Base-by-base conservation (phyloP, 1,284 basidiomycete species). In the Farysia itapuensis region DNA sequence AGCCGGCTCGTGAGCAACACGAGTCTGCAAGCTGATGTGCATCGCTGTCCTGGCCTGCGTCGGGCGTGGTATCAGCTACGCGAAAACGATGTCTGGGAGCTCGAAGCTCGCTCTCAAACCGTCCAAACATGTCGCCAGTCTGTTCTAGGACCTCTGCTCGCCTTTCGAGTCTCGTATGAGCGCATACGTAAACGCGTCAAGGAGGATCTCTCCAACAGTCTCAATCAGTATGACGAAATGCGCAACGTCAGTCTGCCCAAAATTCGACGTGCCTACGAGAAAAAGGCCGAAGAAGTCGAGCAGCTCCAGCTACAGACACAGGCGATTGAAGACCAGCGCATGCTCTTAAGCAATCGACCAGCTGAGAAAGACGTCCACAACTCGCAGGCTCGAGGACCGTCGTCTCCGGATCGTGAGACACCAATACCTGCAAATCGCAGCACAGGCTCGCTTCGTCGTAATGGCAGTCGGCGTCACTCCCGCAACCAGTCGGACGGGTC, bases 281-380 rank as follows among this genome's bases (percentile, higher is more conserved):
- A 64, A 37, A 60, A 52, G 22, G 72, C 72, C 31, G 73, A 75
- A 40, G 68, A 72, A 39, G 56, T 72, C 5, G 69, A 72, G 19
- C 41, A 59, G 22, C 43, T 72, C 9, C 53, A 64, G 14, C 49
- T 63, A 12, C 73, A 75, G 49, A 66, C 70, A 18, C 58, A 65
- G 35, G 73, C 73, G 0, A 56, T 73, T 15, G 73, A 75, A 21
- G 73, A 74, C 25, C 71, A 74, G 39, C 59, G 68, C 12, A 40
- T 52, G 16, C 43, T 75, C 13, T 51, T 75, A n/a, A 53, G 44
- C 43, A 67, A 35, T 15, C 37, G 42, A 14, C 26, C 39, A 4
- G n/a, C 39, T 25, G 47, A 59, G 13, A 47, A 48, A 18, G 54
- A 58, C 7, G 6, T 31, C 2, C 3, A 32, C 14, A 33, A 25